Evolutionary conservation across 768 basidiomycete genomes (phyloP), one percentile per base, ranked within the genome.

Genomic region (Pleurotus pulmonarius): DNA sequence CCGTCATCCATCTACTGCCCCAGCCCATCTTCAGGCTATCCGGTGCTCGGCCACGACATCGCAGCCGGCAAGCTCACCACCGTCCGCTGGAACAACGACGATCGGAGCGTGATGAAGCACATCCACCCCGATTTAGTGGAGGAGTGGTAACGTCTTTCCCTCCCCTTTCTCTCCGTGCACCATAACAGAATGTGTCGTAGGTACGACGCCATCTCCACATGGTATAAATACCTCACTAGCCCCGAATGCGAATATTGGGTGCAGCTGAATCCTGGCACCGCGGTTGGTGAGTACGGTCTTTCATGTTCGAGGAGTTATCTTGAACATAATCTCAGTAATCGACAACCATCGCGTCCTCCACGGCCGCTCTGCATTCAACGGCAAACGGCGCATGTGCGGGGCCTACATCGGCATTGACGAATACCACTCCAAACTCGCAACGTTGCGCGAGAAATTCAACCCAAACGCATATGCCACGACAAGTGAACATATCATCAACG

Each of bases 271-370:
- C 87, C 93, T 0, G 95, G 96, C 0, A 96, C 88, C 0, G 89
- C 88, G 40, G 79, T 97, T 29, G 82, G 92, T 91, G 65, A 64
- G 90, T 75, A 18, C 13, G 25, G 29, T 0, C 9, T 9, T 3
- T 3, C 1, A 34, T 34, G 2, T 11, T 9, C 29, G 29, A 0
- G 29, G 29, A 9, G 11, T 34, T 34, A 11, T 34, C 29, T 34
- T 3, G 11, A 34, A 24, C 2, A 44, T 57, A 1, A 1, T 47
- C 38, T 7, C 63, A 92, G 92, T 94, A 18, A 78, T 96, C 49
- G 88, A 98, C 69, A 98, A 98, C 67, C 90, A 96, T 70, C 83
- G 96, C 18, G 92, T 98, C 11, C 75, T 98, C 48, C 96, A 98
- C 62, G 96, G 96, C 11, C 86, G 96, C n/a, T 92, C 94, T 0